These are phyloP conservation scores for Sequoia sempervirens DNA, from an alignment of 75 land plant species.

Conservation along the genomic window DNA sequence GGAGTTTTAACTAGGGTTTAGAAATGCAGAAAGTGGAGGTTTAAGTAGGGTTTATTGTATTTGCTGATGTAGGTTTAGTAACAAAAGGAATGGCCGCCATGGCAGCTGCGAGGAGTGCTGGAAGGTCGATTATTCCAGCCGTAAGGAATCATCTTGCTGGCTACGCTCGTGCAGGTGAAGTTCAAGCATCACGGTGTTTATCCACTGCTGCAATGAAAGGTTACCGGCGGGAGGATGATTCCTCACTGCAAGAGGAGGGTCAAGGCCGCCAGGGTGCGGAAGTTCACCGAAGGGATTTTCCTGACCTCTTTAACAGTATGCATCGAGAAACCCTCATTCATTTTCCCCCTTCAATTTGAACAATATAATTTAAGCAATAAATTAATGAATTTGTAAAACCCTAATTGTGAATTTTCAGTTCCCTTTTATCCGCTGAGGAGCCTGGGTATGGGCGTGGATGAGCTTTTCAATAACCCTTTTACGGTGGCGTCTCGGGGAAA, in stretches of 20 bases:
- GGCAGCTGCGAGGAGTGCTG: neutral
- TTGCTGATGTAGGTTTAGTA: neutral
- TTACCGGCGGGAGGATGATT: neutral
- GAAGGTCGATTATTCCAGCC: neutral
- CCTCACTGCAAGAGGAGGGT: neutral
- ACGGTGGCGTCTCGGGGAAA: neutral
- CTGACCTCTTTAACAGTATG: neutral
- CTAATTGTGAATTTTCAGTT: constrained; percentile 9
- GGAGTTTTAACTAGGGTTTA: neutral
- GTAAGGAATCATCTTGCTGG: neutral
- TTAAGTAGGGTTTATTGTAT: neutral
- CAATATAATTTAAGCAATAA: neutral
- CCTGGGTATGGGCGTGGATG: constrained; percentile 46
- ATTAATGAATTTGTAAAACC: too few relatives aligned
- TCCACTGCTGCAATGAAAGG: neutral
- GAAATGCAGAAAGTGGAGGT: neutral
- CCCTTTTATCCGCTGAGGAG: constrained; percentile 35
- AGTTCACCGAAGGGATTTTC: neutral
- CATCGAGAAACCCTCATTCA: neutral
- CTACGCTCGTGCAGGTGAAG: neutral
- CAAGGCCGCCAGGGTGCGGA: neutral
- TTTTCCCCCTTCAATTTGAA: neutral
- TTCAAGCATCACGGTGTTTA: neutral
- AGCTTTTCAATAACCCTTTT: constrained; percentile 38
- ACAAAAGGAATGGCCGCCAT: neutral